Conservation (phyloP, 2,329 filamentous ascomycete genomes). For the Hymenoscyphus occultus region DNA sequence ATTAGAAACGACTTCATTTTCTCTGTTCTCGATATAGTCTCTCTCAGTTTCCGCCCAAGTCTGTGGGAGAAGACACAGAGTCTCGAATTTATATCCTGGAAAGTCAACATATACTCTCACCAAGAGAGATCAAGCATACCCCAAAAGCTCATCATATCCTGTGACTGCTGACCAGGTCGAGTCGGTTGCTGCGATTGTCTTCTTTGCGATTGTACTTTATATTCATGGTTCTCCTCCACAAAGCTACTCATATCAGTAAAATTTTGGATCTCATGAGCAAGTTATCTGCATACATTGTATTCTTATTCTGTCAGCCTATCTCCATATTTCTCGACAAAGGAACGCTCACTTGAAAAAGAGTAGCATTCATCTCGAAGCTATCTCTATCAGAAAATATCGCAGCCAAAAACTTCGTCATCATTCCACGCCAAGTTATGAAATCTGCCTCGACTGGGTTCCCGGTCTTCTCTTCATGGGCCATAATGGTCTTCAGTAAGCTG, state of each 20-base stretch:
- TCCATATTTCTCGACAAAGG: neutral
- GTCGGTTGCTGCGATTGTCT: conserved; percentile 51
- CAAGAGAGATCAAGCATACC: conserved; percentile 47
- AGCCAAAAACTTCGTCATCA: conserved; percentile 96
- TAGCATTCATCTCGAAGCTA: conserved; percentile 96
- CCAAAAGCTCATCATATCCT: conserved; percentile 90
- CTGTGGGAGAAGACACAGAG: conserved; percentile 70
- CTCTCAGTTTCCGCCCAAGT: conserved; percentile 71
- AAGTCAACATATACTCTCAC: conserved; percentile 4
- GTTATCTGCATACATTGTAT: conserved; percentile 47
- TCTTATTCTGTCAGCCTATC: conserved; percentile 40
- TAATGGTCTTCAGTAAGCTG: conserved; percentile 73
- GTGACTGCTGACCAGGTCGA: conserved; percentile 55
- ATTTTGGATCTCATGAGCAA: conserved; percentile 22
- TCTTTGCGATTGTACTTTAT: conserved; percentile 61
- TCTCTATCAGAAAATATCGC: conserved; percentile 78
- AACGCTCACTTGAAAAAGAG: conserved; percentile 71
- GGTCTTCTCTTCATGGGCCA: conserved; percentile 66
- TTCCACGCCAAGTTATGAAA: conserved; percentile 90
- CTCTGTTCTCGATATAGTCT: conserved; percentile 75
- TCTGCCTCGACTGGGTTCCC: conserved; percentile 69
- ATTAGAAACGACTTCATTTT: conserved; percentile 74
- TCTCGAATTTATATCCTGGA: conserved; percentile 94
- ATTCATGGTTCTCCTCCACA: conserved; percentile 84
- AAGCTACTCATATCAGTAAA: conserved; percentile 56